A percentile compares a stretch with the other conserved stretches of the same genome.
These are phyloP conservation scores for Ophioceras dolichostomum DNA, from an alignment of 2,329 filamentous ascomycete species.

Conservation along the genomic window DNA sequence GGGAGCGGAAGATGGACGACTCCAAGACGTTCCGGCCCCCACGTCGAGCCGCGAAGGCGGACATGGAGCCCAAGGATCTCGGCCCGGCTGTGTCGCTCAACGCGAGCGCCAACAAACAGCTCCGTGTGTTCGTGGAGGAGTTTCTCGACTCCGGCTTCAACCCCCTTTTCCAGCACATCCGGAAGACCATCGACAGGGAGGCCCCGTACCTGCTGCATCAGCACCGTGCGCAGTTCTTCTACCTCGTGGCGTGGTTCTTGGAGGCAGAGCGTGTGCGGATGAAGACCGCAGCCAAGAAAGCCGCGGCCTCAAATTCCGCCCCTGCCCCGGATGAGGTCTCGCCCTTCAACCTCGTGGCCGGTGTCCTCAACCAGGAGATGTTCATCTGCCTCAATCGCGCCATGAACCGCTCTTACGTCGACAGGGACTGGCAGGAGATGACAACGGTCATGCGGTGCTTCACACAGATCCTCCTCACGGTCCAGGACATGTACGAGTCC, in stretches of 20 bases:
- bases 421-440: slow-evolving; percentile 78
- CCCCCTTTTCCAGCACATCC: slow-evolving; percentile 71
- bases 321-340: slow-evolving; percentile 55
- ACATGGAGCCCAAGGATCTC: slow-evolving; percentile 60
- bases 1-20: slow-evolving; percentile 79
- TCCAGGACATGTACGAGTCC: slow-evolving; percentile 84
- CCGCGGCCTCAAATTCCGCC: slow-evolving; percentile 19
- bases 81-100: slow-evolving; percentile 62
- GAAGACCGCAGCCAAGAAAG: slow-evolving; percentile 42
- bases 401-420: slow-evolving; percentile 67
- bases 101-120: slow-evolving; percentile 57
- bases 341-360: slow-evolving; percentile 77
- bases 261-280: slow-evolving; percentile 70
- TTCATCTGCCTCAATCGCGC: slow-evolving; percentile 79
- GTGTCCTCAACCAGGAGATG: slow-evolving; percentile 86
- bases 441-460: slow-evolving; percentile 88
- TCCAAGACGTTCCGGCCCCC: slow-evolving; percentile 86
- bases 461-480: slow-evolving; percentile 82
- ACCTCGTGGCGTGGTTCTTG: slow-evolving; percentile 85
- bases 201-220: slow-evolving; percentile 66
- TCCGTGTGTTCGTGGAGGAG: slow-evolving; percentile 77
- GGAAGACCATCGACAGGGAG: slow-evolving; percentile 84
- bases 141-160: slow-evolving; percentile 96
- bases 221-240: slow-evolving; percentile 81
- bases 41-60: slow-evolving; percentile 46